phyloP scores from a whole-genome alignment of 1,139 yeast species.

The Yamadazyma pseudoaaseri region DNA sequence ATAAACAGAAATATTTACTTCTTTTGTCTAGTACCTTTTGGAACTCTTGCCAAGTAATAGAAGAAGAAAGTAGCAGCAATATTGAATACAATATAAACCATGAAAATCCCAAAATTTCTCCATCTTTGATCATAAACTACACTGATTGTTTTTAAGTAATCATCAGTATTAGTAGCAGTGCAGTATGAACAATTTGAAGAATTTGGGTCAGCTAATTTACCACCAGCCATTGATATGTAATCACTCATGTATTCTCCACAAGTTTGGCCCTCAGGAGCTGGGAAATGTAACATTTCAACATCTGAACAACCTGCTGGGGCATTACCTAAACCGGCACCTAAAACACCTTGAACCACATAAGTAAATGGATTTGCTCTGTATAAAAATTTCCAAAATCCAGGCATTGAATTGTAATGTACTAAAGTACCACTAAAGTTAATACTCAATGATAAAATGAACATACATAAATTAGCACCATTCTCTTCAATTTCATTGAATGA shows the following conservation, averaged over 20 bases:
- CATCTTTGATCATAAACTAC: slow-evolving; percentile 49
- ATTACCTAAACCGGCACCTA: slow-evolving; percentile 37
- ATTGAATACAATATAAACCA: slow-evolving; percentile 48
- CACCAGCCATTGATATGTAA: slow-evolving; percentile 48
- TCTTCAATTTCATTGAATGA: slow-evolving; percentile 64
- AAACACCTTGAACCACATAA: slow-evolving; percentile 40
- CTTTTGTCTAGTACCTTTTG: slow-evolving; percentile 26
- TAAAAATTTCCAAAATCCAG: slow-evolving; percentile 53
- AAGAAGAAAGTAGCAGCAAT: slow-evolving; percentile 41
- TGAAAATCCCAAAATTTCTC: slow-evolving; percentile 67
- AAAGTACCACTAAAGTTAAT: slow-evolving; percentile 82
- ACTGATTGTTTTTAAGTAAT: slow-evolving; percentile 44
- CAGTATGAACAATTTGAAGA: slow-evolving; percentile 56
- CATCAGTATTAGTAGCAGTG: slow-evolving; percentile 45
- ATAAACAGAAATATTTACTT: no score
- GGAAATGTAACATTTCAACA: slow-evolving; percentile 22
- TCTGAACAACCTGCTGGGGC: slow-evolving; percentile 25
- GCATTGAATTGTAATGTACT: slow-evolving; percentile 54
- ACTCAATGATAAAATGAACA: slow-evolving; percentile 55
- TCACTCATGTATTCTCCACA: slow-evolving; percentile 53
- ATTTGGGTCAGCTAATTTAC: slow-evolving; percentile 42
- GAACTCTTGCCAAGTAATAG: slow-evolving; percentile 72
- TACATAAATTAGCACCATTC: slow-evolving; percentile 68
- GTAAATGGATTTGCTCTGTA: slow-evolving; percentile 68
- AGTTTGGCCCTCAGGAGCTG: slow-evolving; percentile 47